Percentiles rank a stretch among this genome's conserved stretches.
Evolutionary conservation across 441 rosid genomes (phyloP).

Genomic region (Gossypium schwendimanii): DNA sequence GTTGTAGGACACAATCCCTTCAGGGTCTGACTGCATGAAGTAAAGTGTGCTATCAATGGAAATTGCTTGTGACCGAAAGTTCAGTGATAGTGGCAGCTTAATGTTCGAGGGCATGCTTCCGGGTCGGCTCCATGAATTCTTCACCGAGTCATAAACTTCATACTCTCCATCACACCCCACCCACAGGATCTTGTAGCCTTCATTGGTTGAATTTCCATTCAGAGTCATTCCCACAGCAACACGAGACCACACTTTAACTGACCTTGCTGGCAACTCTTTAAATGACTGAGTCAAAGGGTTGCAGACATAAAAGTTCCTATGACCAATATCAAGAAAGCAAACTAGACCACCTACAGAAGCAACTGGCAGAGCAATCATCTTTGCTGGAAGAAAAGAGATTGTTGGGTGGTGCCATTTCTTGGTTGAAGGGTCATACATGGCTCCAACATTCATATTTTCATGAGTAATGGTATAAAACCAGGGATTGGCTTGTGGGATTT

Average conservation of each 20-base stretch:
- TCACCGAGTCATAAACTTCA: slow-evolving; percentile 70
- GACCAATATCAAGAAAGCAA: slow-evolving; percentile 91
- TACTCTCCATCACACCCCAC: slow-evolving; percentile 85
- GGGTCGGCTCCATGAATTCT: slow-evolving; percentile 57
- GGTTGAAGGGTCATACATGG: slow-evolving; percentile 71
- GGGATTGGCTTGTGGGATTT: slow-evolving; percentile 51
- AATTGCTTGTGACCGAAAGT: slow-evolving; percentile 81
- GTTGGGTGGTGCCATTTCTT: slow-evolving; percentile 87
- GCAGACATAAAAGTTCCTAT: slow-evolving; percentile 72
- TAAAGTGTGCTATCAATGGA: slow-evolving; percentile 51
- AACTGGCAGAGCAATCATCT: slow-evolving; percentile 72
- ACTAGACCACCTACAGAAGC: slow-evolving; percentile 94
- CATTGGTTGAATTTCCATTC: slow-evolving; percentile 41
- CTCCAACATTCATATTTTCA: slow-evolving; percentile 78
- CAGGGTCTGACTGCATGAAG: slow-evolving; percentile 88
- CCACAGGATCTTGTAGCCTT: slow-evolving; percentile 81
- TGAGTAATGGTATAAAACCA: slow-evolving; percentile 92
- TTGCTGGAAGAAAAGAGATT: slow-evolving; percentile 58
- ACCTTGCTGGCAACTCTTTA: slow-evolving; percentile 79
- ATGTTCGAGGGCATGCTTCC: slow-evolving; percentile 66
- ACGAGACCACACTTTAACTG: slow-evolving; percentile 81
- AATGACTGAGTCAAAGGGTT: slow-evolving; percentile 80
- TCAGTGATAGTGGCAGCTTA: slow-evolving; percentile 65
- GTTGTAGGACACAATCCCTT: slow-evolving; percentile 72
- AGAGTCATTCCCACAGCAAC: slow-evolving; percentile 88